Conservation (phyloP, 495 filamentous ascomycete species). For the Astrothelium macrocarpum region DNA sequence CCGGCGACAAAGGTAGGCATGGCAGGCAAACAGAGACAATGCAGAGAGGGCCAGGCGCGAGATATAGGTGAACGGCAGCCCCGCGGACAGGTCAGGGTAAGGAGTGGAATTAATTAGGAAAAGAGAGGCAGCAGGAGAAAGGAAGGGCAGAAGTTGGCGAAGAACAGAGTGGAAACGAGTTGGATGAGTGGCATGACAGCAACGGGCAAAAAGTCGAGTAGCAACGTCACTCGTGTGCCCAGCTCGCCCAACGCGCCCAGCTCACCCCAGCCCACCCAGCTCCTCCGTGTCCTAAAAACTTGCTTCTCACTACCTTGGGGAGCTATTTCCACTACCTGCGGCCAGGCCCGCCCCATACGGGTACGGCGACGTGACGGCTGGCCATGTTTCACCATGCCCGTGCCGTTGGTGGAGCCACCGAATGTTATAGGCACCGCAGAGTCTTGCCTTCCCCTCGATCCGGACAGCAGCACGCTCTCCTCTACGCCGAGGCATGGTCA, state of each 20-base stretch:
- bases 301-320: too few species aligned
- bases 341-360: neutral
- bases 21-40: slow-evolving; percentile 2
- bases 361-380: too few species aligned
- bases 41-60: neutral
- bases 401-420: neutral
- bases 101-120: neutral
- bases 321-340: neutral
- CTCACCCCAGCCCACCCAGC: too few species aligned
- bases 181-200: neutral
- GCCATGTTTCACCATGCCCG: neutral
- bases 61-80: neutral
- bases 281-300: too few species aligned
- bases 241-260: neutral
- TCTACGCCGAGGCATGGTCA: neutral
- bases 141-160: neutral
- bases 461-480: neutral
- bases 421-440: too few species aligned
- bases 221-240: neutral
- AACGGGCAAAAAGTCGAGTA: neutral
- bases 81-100: neutral
- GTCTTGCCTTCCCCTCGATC: neutral
- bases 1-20: slow-evolving; percentile 28
- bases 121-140: neutral
- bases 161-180: neutral